Percentiles rank a stretch among this genome's conserved stretches.
Conservation (phyloP, 2,329 filamentous ascomycete species). For the Colletotrichum echinochloae region DNA sequence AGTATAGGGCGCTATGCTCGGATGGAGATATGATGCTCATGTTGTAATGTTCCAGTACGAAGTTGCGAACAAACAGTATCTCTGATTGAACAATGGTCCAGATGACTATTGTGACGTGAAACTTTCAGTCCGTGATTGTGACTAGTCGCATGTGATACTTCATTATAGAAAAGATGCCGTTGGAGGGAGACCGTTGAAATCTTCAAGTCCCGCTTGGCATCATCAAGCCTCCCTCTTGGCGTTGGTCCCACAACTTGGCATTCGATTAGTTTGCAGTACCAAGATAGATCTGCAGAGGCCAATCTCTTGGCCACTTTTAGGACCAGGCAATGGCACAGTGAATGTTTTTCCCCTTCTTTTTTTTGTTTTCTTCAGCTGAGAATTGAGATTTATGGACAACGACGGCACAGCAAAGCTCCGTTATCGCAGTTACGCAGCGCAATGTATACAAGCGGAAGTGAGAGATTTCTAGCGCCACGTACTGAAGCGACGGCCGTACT, state of each 20-base stretch:
- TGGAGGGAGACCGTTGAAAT: neutral
- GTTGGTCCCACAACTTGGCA: neutral
- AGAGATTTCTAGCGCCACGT: slow-evolving; percentile 16
- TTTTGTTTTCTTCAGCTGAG: neutral
- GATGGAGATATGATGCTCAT: neutral
- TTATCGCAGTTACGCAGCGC: neutral
- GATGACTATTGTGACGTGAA: neutral
- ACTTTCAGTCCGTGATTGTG: too few species aligned
- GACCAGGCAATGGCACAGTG: neutral
- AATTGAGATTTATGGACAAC: neutral
- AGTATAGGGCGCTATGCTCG: neutral
- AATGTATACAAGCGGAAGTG: neutral
- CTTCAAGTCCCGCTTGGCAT: too few species aligned
- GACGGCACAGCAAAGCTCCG: too few species aligned
- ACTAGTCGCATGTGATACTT: neutral
- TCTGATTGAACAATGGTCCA: neutral
- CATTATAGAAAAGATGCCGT: neutral
- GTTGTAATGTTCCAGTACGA: too few species aligned
- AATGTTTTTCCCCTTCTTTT: too few species aligned
- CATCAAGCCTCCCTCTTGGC: neutral
- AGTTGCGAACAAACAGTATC: neutral
- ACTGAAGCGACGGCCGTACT: slow-evolving; percentile 16
- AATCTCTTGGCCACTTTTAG: neutral
- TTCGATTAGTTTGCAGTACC: neutral
- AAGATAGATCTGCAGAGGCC: neutral